Percentiles rank a stretch among this genome's conserved stretches.
Conservation (phyloP, 495 filamentous ascomycete genomes). For the Penicillium cataractarum region DNA sequence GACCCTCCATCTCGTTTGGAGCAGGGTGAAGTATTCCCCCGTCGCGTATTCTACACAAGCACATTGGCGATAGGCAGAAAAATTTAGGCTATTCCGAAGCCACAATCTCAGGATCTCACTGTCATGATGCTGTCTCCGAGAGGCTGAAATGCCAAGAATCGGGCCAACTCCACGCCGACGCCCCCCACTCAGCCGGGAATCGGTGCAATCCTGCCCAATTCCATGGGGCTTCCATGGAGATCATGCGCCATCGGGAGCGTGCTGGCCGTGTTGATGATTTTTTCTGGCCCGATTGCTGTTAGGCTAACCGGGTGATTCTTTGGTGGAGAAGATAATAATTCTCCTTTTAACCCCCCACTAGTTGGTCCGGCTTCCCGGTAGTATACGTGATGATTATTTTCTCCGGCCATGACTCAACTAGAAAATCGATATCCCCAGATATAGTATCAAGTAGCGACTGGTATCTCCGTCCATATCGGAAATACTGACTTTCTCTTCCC, state of each 20-base stretch:
- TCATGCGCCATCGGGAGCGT: background rate
- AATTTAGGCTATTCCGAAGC: background rate
- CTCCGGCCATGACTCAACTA: background rate
- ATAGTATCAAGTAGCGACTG: no score
- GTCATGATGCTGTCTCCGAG: background rate
- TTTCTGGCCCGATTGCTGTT: slow-evolving; percentile 10
- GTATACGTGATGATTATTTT: background rate
- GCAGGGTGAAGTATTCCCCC: slow-evolving; percentile 1
- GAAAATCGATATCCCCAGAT: background rate
- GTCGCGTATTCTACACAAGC: background rate
- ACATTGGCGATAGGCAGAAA: background rate
- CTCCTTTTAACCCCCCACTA: background rate
- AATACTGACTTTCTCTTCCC: no score
- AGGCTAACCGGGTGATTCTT: background rate
- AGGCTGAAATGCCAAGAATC: slow-evolving; percentile 18
- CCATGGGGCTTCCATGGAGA: background rate
- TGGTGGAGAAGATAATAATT: background rate
- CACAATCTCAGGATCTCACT: background rate
- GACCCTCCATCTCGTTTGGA: background rate
- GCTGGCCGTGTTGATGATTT: slow-evolving; percentile 8
- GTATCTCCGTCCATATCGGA: no score
- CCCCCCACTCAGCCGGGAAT: slow-evolving; percentile 11
- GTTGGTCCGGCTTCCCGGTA: background rate
- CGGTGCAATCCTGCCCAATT: slow-evolving; percentile 12
- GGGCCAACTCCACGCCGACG: slow-evolving; percentile 18